phyloP scores from a whole-genome alignment of 108 stramenopile genomes.

The Nitzschia sp. region DNA sequence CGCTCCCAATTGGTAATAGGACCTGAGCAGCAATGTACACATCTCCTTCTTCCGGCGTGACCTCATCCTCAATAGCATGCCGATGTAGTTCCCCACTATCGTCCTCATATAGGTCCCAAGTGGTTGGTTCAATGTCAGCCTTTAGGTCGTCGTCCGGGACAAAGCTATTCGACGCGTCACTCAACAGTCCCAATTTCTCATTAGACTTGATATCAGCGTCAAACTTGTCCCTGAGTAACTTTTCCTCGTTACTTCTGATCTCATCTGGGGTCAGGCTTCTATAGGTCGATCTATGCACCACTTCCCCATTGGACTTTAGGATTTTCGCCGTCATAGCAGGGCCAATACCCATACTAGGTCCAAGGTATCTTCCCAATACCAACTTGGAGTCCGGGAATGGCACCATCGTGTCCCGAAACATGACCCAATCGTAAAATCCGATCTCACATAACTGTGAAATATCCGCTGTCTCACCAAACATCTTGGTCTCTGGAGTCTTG shows the following conservation, averaged over 20 bases:
- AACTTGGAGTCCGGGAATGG: background rate
- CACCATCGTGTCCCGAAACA: background rate
- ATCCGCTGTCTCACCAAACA: conserved; percentile 37
- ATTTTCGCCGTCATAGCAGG: background rate
- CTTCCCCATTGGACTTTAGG: background rate
- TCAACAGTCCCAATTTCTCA: conserved; percentile 13
- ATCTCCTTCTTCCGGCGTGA: conserved; percentile 16
- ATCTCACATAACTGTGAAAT: conserved; percentile 40
- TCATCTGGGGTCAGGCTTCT: conserved; percentile 16
- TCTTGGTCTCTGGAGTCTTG: background rate
- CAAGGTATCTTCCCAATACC: conserved; percentile 2
- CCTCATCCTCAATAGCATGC: too few relatives aligned
- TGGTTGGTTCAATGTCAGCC: too few relatives aligned
- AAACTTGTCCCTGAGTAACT: background rate
- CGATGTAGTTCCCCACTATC: too few relatives aligned
- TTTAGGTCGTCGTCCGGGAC: background rate
- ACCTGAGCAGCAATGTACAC: conserved; percentile 40
- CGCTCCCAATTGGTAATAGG: conserved; percentile 25
- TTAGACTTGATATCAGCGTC: conserved; percentile 13
- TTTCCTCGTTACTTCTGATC: background rate
- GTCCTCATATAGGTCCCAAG: too few relatives aligned
- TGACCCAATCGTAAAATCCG: conserved; percentile 46
- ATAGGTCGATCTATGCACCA: background rate
- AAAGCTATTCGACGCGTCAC: background rate
- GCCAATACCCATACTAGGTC: background rate